A percentile compares a stretch with the other conserved stretches of the same genome.
phyloP scores from a whole-genome alignment of 2,329 filamentous ascomycete species.

The Nannizziopsis arthrosporioides region DNA sequence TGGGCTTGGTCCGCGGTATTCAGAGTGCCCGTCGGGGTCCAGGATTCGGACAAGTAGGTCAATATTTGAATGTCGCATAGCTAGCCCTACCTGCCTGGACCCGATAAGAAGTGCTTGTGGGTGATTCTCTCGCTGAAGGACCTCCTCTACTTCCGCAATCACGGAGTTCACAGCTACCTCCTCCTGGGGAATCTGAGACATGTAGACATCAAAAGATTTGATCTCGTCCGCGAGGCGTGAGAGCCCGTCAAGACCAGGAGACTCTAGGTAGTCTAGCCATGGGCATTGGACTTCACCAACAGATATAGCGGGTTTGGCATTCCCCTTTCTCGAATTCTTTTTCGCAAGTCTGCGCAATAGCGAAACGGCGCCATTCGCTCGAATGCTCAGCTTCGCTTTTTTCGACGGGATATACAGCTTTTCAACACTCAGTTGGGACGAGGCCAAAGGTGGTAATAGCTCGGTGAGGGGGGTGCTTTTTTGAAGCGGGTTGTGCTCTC shows the following conservation, averaged over 20 bases:
- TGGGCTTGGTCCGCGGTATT: constrained; percentile 22
- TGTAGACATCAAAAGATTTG: constrained; percentile 34
- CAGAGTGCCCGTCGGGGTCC: constrained; percentile 18
- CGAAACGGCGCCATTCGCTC: not conserved
- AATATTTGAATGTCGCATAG: constrained; percentile 43
- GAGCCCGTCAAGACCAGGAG: constrained; percentile 16
- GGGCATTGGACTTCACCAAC: constrained; percentile 18
- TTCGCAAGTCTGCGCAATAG: constrained; percentile 7
- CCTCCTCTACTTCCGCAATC: constrained; percentile 20
- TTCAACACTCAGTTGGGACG: not conserved
- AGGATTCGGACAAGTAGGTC: constrained; percentile 36
- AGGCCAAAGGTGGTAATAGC: not conserved
- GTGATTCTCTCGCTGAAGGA: constrained; percentile 19
- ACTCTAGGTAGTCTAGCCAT: constrained; percentile 25
- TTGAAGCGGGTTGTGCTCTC: not conserved
- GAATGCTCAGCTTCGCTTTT: constrained; percentile 1
- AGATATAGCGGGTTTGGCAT: not conserved
- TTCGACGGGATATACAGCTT: not conserved
- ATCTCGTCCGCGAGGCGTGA: constrained; percentile 37
- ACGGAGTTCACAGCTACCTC: constrained; percentile 21
- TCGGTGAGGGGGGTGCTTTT: not conserved
- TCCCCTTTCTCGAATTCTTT: not conserved
- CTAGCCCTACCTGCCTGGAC: constrained; percentile 43
- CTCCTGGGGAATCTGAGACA: constrained; percentile 37
- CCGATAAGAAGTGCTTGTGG: constrained; percentile 38